Percentiles rank a stretch among this genome's conserved stretches.
Conservation (phyloP, 2,329 filamentous ascomycete genomes). For the Dothiorella sarmentorum region DNA sequence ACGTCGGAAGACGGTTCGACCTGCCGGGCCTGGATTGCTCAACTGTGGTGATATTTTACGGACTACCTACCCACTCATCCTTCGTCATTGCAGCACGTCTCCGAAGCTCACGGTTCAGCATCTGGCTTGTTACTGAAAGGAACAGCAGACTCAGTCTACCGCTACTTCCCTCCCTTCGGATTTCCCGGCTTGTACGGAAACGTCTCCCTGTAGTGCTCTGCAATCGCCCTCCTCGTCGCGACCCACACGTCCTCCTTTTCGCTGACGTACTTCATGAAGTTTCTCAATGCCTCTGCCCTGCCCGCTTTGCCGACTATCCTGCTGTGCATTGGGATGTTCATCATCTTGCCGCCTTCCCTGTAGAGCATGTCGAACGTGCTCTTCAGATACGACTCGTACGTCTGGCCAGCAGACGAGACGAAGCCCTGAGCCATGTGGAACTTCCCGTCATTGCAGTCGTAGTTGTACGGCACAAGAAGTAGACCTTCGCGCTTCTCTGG, state of each 20-base stretch:
- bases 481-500: slow-evolving; percentile 37
- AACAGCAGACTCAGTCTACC: neutral
- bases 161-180: slow-evolving; percentile 1
- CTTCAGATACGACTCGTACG: slow-evolving; percentile 39
- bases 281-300: slow-evolving; percentile 38
- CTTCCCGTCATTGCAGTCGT: slow-evolving; percentile 44
- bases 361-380: slow-evolving; percentile 43
- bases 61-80: too few species aligned
- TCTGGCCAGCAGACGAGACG: slow-evolving; percentile 36
- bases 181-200: slow-evolving; percentile 37
- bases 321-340: slow-evolving; percentile 43
- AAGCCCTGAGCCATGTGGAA: slow-evolving; percentile 46
- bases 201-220: slow-evolving; percentile 37
- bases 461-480: slow-evolving; percentile 39
- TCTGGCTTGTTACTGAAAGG: neutral
- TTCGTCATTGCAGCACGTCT: neutral
- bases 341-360: slow-evolving; percentile 42
- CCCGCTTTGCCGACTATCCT: slow-evolving; percentile 43
- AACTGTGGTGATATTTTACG: too few species aligned
- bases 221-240: slow-evolving; percentile 43
- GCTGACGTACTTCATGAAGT: slow-evolving; percentile 39
- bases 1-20: too few species aligned
- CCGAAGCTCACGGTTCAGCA: slow-evolving; percentile 9
- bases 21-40: too few species aligned
- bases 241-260: slow-evolving; percentile 45